Percentiles rank a stretch among this genome's conserved stretches.
These are phyloP conservation scores for Fusarium denticulatum DNA, from an alignment of 2,329 filamentous ascomycete species.

Conservation along the genomic window DNA sequence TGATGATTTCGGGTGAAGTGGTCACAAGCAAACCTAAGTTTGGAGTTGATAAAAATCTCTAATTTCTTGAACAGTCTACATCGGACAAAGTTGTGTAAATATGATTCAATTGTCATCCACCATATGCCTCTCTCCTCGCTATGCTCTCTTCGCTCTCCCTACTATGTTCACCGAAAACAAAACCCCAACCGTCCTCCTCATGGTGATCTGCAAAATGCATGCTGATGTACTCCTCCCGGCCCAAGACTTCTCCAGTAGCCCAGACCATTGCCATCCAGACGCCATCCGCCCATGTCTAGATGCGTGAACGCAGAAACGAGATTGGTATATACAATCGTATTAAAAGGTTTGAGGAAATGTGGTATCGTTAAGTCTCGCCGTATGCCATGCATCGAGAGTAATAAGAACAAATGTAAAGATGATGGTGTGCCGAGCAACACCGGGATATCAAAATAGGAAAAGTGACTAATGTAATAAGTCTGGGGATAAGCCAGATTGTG, in stretches of 20 bases:
- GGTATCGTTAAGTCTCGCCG: slow-evolving; percentile 32
- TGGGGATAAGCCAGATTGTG: neutral
- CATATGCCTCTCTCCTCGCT: slow-evolving; percentile 8
- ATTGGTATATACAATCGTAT: slow-evolving; percentile 21
- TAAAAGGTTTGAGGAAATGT: slow-evolving; percentile 19
- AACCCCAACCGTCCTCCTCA: neutral
- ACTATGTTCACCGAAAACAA: neutral
- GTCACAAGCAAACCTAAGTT: neutral
- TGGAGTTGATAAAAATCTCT: neutral
- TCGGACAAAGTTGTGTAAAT: neutral
- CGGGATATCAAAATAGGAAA: slow-evolving; percentile 40
- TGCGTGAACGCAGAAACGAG: slow-evolving; percentile 31
- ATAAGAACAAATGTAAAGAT: slow-evolving; percentile 10
- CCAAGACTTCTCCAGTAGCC: slow-evolving; percentile 2
- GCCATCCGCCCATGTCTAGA: slow-evolving; percentile 40
- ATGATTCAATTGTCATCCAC: neutral
- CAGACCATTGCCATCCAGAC: slow-evolving; percentile 26
- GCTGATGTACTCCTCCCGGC: slow-evolving; percentile 10
- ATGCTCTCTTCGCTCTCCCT: neutral
- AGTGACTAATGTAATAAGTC: slow-evolving; percentile 13
- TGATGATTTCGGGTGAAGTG: neutral
- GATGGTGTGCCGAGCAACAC: slow-evolving; percentile 25
- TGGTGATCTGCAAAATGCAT: slow-evolving; percentile 1
- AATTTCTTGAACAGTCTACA: neutral
- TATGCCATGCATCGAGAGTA: slow-evolving; percentile 8